Conservation (phyloP, 1,284 basidiomycete genomes). For the Austroboletus niveus region DNA sequence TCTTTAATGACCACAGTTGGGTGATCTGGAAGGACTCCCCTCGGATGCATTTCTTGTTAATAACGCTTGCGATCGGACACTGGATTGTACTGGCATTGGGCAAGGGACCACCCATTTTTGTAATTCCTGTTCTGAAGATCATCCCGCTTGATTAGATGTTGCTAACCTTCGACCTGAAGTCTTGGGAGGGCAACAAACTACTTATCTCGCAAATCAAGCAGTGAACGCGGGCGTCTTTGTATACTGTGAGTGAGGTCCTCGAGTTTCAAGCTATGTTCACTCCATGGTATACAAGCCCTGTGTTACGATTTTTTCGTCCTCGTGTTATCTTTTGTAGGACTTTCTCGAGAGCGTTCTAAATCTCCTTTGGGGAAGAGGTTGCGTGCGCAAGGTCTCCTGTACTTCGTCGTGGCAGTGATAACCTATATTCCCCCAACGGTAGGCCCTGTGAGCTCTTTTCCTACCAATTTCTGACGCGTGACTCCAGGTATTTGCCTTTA, state of each 20-base stretch:
- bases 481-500: conserved; percentile 12
- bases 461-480: not conserved
- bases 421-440: conserved; percentile 20
- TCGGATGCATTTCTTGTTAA: conserved; percentile 12
- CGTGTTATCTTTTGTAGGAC: conserved; percentile 16
- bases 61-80: conserved; percentile 14
- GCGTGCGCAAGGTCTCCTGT: conserved; percentile 18
- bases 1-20: conserved; percentile 19
- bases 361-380: conserved; percentile 17
- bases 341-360: conserved; percentile 10
- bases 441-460: not conserved
- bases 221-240: conserved; percentile 10
- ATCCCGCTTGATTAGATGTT: conserved; percentile 6
- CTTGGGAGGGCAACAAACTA: not conserved
- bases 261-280: not conserved
- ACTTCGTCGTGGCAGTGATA: conserved; percentile 15
- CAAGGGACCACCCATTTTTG: conserved; percentile 1
- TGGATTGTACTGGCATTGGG: conserved; percentile 20
- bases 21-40: conserved; percentile 22
- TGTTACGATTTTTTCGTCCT: conserved; percentile 19
- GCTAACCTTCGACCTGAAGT: not conserved
- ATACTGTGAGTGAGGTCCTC: conserved; percentile 14
- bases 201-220: not conserved
- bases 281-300: conserved; percentile 10
- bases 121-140: not conserved